Evolutionary conservation across 305 asterid species (phyloP), one percentile per base, ranked within the genome.

Genomic region (Fraxinus velutina): DNA sequence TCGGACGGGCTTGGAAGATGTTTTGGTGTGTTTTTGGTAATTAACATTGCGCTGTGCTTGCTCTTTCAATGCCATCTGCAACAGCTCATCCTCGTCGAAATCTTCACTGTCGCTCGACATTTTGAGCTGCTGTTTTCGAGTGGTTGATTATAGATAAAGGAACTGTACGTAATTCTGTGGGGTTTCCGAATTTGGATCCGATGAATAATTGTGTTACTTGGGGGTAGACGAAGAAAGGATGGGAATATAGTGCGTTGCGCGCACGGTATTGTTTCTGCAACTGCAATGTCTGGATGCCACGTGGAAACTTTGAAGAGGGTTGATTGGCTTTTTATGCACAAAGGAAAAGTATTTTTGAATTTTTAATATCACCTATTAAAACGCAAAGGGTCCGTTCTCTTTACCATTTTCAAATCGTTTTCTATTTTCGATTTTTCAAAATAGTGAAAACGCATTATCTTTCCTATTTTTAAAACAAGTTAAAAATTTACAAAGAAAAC

Each of bases 61-160:
- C 89, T 96, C 98, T 78, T 90, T 90, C 86, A 96, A 87, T 72
- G 98, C 99, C 93, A 93, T 93, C 93, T 96, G 98, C 86, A 96
- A 81, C 57, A 96, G 93, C 93, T 92, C 99, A 62, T 96, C 99
- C 88, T 96, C 99, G 84, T 71, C 75, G 44, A 71, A 30, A 71
- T 32, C 75, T 71, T 92, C 97, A 74, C 90, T 87, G 79, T 86
- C 97, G 90, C 90, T 92, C 83, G 98, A 91, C 99, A 96, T 94
- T 84, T 82, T 82, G 36, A 71, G 75, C 44, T 24, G 44, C 39
- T 81, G 74, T 22, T 80, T 32, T 5, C 52, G 81, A 39, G 74
- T 5, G 32, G 39, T 73, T 83, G 13, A 27, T 81, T 72, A 24
- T 42, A 39, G 85, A 44, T 82, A 64, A 60, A 76, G 32, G 57